Base-by-base conservation (phyloP, 1,284 basidiomycete genomes). In the Fomitopsis pinicola region DNA sequence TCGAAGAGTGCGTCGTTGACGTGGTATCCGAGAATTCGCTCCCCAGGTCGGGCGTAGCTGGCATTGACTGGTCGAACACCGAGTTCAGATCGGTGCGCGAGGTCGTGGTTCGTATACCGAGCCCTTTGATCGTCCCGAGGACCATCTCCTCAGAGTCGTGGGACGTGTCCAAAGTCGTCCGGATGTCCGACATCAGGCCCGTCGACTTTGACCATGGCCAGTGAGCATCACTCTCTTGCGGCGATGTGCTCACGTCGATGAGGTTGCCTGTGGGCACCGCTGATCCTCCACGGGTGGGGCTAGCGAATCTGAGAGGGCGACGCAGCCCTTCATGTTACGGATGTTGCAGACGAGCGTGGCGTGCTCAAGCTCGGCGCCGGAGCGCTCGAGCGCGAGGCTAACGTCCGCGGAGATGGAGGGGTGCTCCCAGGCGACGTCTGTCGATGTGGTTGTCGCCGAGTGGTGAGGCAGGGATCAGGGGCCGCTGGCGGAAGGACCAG, bases 11-110 rank as follows among this genome's bases (percentile, higher is more conserved):
- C 1, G 82, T 82, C 7, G 67, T 67, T 5, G 67, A 67, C 17
- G 79, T 76, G 9, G 79, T 77, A 62, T 88, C 87, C 17, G 85
- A 88, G 59, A 77, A 75, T 68, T 89, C 88, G 19, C 82, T 79
- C n/a, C 80, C 76, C 26, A 89, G 75, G 60, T 87, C 86, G 5
- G 88, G 86, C 7, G 82, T 87, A 35, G 77, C 78, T 19, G 81
- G 80, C 7, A 75, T 68, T 56, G 75, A 74, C 2, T 64, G 66
- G 14, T 68, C 71, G 57, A 71, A 71, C 19, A 9, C 63, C 67
- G 26, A 63, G 48, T 2, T 69, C 61, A 9, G 71, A 71, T 9
- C 69, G 67, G 5, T 62, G 50, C 2, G 70, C 69, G 52, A 54
- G 28, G 58, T 59, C 19, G 62, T 65, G 48, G 61, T 66, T 30